phyloP scores from a whole-genome alignment of 345 rosid species.

The Luvunga scandens region DNA sequence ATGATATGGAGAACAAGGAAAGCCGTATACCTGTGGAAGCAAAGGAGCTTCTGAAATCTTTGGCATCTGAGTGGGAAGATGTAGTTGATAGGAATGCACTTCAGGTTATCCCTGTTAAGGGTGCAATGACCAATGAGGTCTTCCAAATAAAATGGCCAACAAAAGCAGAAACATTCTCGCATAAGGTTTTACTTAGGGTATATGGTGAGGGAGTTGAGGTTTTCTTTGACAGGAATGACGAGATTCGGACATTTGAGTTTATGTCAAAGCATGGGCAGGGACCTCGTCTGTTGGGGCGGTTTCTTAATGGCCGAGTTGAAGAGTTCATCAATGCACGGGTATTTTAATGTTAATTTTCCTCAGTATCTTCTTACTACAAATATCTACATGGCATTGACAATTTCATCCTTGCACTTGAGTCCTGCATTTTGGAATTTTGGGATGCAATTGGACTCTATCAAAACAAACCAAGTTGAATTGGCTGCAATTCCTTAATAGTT shows the following conservation, averaged over 20 bases:
- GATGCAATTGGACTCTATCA: background rate
- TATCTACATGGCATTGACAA: background rate
- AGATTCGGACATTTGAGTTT: slow-evolving; percentile 81
- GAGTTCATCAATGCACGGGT: slow-evolving; percentile 92
- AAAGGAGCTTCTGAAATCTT: slow-evolving; percentile 45
- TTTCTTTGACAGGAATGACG: slow-evolving; percentile 74
- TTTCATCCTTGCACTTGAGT: background rate
- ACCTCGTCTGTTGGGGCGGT: slow-evolving; percentile 78
- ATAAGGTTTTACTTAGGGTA: slow-evolving; percentile 69
- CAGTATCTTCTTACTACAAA: background rate
- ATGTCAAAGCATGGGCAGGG: slow-evolving; percentile 90
- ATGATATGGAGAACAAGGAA: slow-evolving; percentile 2
- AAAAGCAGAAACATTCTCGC: slow-evolving; percentile 27
- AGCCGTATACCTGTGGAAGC: slow-evolving; percentile 32
- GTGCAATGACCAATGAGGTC: slow-evolving; percentile 94
- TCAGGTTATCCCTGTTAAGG: slow-evolving; percentile 69
- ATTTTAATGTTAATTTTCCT: slow-evolving; percentile 11
- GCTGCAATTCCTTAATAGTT: background rate
- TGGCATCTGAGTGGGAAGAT: slow-evolving; percentile 81
- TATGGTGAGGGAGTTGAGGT: slow-evolving; percentile 91
- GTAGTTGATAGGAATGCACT: slow-evolving; percentile 48
- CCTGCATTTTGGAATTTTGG: background rate
- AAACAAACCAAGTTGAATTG: background rate
- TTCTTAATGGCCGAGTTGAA: slow-evolving; percentile 77
- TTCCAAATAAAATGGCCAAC: slow-evolving; percentile 92